Conservation (phyloP, 2,329 filamentous ascomycete genomes). For the Beauveria caledonica region DNA sequence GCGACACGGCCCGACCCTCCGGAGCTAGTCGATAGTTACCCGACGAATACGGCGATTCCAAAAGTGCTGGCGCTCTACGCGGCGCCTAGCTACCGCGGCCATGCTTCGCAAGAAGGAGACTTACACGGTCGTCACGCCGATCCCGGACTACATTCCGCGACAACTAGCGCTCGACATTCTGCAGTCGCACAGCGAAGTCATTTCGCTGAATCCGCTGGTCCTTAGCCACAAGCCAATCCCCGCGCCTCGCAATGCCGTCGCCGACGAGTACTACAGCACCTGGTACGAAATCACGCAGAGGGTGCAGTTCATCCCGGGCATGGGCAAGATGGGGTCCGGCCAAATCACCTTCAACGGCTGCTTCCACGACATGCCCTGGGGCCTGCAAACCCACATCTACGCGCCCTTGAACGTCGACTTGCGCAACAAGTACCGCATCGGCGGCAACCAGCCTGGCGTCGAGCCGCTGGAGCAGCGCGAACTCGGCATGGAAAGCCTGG, state of each 20-base stretch:
- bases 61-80: not conserved
- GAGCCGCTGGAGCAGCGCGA: slow-evolving; percentile 55
- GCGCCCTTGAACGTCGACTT: slow-evolving; percentile 59
- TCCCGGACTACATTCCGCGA: slow-evolving; percentile 61
- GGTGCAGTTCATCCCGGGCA: slow-evolving; percentile 59
- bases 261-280: slow-evolving; percentile 64
- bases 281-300: slow-evolving; percentile 68
- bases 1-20: not conserved
- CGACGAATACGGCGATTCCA: not conserved
- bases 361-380: slow-evolving; percentile 66
- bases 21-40: not conserved
- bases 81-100: slow-evolving; percentile 15
- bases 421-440: slow-evolving; percentile 60
- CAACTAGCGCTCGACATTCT: slow-evolving; percentile 66
- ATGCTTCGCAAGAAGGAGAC: slow-evolving; percentile 56
- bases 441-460: slow-evolving; percentile 58
- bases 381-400: slow-evolving; percentile 63
- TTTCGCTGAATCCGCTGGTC: slow-evolving; percentile 62
- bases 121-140: slow-evolving; percentile 62
- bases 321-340: slow-evolving; percentile 56
- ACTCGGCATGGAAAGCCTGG: slow-evolving; percentile 49
- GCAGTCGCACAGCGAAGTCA: slow-evolving; percentile 62
- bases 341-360: slow-evolving; percentile 63
- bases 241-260: slow-evolving; percentile 57
- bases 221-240: slow-evolving; percentile 54